Percentiles rank a stretch among this genome's conserved stretches.
Conservation (phyloP, 176 grass and related monocot genomes). For the Alloteropsis semialata region DNA sequence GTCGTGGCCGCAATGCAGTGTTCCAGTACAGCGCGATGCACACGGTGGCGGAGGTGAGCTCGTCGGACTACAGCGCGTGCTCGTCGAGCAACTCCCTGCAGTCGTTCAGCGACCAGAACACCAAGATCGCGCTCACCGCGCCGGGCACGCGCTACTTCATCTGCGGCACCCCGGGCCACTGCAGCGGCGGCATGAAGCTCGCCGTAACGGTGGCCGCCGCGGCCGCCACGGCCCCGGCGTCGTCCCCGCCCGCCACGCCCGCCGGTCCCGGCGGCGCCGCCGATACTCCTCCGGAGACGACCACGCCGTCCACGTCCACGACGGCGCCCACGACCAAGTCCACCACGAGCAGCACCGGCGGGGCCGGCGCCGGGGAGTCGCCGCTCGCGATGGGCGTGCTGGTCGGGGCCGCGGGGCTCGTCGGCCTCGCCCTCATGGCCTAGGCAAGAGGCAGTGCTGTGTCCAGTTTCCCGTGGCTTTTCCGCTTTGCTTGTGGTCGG, state of each 20-base stretch:
- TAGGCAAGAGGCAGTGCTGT: conserved; percentile 44
- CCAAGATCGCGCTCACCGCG: conserved; percentile 46
- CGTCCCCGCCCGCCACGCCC: not conserved
- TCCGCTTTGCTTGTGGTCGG: not conserved
- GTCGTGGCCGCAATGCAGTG: no score
- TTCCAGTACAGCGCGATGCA: conserved; percentile 56
- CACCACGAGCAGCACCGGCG: not conserved
- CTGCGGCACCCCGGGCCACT: conserved; percentile 56
- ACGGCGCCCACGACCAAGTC: not conserved
- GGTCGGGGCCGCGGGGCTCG: conserved; percentile 2
- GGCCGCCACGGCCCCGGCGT: not conserved
- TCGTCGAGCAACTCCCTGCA: conserved; percentile 49
- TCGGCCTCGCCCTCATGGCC: conserved; percentile 18
- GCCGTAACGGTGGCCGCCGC: conserved; percentile 31
- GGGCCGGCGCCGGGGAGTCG: not conserved
- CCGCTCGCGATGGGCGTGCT: conserved; percentile 7
- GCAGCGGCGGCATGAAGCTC: conserved; percentile 73
- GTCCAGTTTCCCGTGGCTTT: not conserved
- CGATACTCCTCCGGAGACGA: no score
- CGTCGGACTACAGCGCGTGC: conserved; percentile 54
- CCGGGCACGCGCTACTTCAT: conserved; percentile 75
- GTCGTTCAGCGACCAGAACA: conserved; percentile 43
- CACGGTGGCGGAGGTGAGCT: conserved; percentile 59
- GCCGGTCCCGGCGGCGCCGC: no score
- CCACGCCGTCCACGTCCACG: not conserved